Percentiles rank a stretch among this genome's conserved stretches.
phyloP scores from a whole-genome alignment of 805 yeast species.

The Kazachstania bromeliacearum region DNA sequence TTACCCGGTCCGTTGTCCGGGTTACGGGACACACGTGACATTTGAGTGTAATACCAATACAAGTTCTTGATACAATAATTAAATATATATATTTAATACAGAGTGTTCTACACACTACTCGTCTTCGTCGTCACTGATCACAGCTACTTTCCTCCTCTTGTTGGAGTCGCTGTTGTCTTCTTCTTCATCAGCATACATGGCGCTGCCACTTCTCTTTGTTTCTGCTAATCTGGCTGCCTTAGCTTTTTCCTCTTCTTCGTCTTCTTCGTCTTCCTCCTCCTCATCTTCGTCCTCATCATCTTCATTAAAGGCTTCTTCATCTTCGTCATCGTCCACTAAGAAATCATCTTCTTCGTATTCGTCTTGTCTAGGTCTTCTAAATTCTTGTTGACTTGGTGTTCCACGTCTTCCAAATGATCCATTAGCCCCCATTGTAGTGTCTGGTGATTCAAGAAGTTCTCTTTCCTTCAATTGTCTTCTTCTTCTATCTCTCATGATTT shows the following conservation, averaged over 20 bases:
- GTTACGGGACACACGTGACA: no score
- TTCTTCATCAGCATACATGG: constrained; percentile 34
- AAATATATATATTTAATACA: no score
- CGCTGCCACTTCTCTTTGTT: constrained; percentile 48
- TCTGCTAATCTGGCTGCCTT: constrained; percentile 52
- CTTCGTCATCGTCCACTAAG: constrained; percentile 30
- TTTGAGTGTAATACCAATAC: no score
- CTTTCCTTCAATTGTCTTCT: constrained; percentile 48
- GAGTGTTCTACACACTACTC: no score
- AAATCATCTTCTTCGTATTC: constrained; percentile 30
- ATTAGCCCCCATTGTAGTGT: constrained; percentile 21
- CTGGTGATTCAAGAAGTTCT: constrained; percentile 41
- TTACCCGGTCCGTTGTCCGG: no score
- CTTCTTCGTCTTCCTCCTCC: constrained; percentile 34
- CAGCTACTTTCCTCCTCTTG: constrained; percentile 26
- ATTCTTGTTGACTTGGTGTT: constrained; percentile 6
- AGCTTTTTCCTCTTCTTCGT: constrained; percentile 39
- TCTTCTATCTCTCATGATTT: constrained; percentile 56
- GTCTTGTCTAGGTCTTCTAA: constrained; percentile 14
- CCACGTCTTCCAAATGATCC: constrained; percentile 15
- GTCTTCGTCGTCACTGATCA: constrained; percentile 29
- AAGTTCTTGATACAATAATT: no score
- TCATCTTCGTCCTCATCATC: constrained; percentile 23
- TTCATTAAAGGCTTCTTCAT: constrained; percentile 20
- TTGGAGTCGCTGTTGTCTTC: constrained; percentile 27